Base-by-base conservation (phyloP, 495 filamentous ascomycete species). In the Trypethelium eluteriae region DNA sequence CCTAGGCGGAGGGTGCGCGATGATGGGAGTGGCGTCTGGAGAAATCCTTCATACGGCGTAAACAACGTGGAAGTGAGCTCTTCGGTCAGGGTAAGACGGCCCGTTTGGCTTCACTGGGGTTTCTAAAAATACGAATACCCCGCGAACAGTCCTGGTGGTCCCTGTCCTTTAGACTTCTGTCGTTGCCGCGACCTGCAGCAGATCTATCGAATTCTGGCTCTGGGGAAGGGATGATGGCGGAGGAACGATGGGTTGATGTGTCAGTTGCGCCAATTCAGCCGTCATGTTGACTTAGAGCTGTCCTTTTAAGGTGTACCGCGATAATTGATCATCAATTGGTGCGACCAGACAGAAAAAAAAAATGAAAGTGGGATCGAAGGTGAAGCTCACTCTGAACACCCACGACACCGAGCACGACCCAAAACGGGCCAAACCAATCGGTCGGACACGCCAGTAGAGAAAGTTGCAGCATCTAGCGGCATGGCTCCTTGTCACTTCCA, bases 71-170 rank as follows among this genome's bases (percentile, higher is more conserved):
- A 44, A 44, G 41, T n/a, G 18, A 25, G 9, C 9, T 16, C 41
- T 7, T 46, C 49, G 5, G 32, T 4, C 7, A 34, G 32, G 7
- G 18, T 6, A 3, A 11, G 53, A 10, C 5, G 53, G 7, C 53
- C 53, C 25, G 3, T 59, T 7, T 3, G 10, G 25, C 36, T 34
- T 35, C 53, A 7, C 11, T 18, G 7, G 18, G 32, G 18, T 32
- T 59, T 34, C 53, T 59, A 59, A 59, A 59, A 59, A 59, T 53
- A 59, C 34, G 32, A 14, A 36, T 59, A 59, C 53, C 53, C 53
- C 53, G 53, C 53, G 6, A 59, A 53, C 16, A 16, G 9, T 53
- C 12, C 49, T 53, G 25, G 25, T 25, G 41, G 41, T 44, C 7
- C 14, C 1, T 14, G 25, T 36, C 32, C 18, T 18, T 53, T 59